Evolutionary conservation across 2,329 filamentous ascomycete species (phyloP).

Genomic region (Colletotrichum navitas): DNA sequence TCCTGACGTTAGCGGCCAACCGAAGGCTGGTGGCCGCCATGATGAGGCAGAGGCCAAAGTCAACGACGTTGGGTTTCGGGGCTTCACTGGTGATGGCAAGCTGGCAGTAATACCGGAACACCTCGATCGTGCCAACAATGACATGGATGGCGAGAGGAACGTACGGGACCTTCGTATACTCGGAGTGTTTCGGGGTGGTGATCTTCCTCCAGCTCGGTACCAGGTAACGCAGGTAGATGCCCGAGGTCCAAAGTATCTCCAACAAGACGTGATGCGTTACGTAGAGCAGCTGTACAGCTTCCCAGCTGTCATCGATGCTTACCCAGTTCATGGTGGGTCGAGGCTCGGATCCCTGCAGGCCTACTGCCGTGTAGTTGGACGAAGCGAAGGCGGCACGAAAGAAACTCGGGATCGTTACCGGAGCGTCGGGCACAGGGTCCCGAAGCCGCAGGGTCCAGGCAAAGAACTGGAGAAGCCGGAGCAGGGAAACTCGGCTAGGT

Average conservation of each 20-base stretch:
- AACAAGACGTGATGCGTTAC: slow-evolving; percentile 17
- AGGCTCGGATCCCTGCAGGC: neutral
- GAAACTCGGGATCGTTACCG: slow-evolving; percentile 17
- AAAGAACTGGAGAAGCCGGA: neutral
- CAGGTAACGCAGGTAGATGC: slow-evolving; percentile 5
- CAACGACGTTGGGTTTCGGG: slow-evolving; percentile 2
- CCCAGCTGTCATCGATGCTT: slow-evolving; percentile 11
- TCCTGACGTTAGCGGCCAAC: neutral
- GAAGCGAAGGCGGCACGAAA: neutral
- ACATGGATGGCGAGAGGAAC: slow-evolving; percentile 17
- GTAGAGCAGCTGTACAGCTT: slow-evolving; percentile 10
- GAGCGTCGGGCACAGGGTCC: slow-evolving; percentile 1
- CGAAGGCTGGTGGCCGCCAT: slow-evolving; percentile 6
- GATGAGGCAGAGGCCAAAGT: slow-evolving; percentile 10
- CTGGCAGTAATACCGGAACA: slow-evolving; percentile 19
- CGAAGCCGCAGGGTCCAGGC: neutral
- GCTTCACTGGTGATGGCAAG: slow-evolving; percentile 6
- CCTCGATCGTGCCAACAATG: slow-evolving; percentile 1
- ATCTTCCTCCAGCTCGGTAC: slow-evolving; percentile 4
- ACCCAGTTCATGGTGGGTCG: slow-evolving; percentile 20
- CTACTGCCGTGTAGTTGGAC: slow-evolving; percentile 12
- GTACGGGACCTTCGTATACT: slow-evolving; percentile 15
- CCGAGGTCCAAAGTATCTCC: slow-evolving; percentile 21
- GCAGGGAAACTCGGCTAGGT: no score
- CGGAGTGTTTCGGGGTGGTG: slow-evolving; percentile 8